Evolutionary conservation across 805 yeast species (phyloP), one percentile per base, ranked within the genome.

Genomic region (Yarrowia sp.): DNA sequence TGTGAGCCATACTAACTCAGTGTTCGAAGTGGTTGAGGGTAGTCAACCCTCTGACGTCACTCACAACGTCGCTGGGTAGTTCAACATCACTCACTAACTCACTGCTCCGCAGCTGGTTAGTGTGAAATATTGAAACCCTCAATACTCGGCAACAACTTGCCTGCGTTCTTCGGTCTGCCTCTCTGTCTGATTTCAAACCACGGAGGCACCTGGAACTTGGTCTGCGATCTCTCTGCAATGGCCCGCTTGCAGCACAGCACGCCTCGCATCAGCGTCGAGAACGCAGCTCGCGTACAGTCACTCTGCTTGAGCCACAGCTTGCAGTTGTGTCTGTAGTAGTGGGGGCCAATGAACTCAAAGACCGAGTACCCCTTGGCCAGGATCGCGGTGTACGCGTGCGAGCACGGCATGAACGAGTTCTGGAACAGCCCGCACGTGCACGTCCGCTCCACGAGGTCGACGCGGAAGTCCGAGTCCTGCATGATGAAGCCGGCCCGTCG

Each of bases 271-370:
- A 59, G 16, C 3, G 65, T 59, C 14, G 52, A 43, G 5, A 59
- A 59, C 3, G 65, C 65, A 2, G 65, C 65, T 3, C 65, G 52
- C 2, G 65, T 59, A 16, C 65, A 59, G 41, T 59, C 65, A 16
- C 65, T 59, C 65, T 59, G 65, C 52, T 59, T 43, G 35, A 59
- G 65, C 65, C 65, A 59, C 65, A 59, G 50, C 52, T 59, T 59
- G 41, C 65, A 59, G 26, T 59, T 59, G 52, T 59, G 65, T 10
- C 65, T 16, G 65, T 59, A 59, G 40, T 59, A 59, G 26, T 59
- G 65, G 16, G 65, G 65, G 14, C 65, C 65, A 26, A 59, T 59
- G 42, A 59, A 59, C 65, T 59, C 65, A 16, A 59, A 59, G 14
- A 59, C 65, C 32, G 52, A 43, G 52, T 59, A 59, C 5, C 65